Evolutionary conservation across 1,284 basidiomycete species (phyloP).

Genomic region (Inonotus obliquus): DNA sequence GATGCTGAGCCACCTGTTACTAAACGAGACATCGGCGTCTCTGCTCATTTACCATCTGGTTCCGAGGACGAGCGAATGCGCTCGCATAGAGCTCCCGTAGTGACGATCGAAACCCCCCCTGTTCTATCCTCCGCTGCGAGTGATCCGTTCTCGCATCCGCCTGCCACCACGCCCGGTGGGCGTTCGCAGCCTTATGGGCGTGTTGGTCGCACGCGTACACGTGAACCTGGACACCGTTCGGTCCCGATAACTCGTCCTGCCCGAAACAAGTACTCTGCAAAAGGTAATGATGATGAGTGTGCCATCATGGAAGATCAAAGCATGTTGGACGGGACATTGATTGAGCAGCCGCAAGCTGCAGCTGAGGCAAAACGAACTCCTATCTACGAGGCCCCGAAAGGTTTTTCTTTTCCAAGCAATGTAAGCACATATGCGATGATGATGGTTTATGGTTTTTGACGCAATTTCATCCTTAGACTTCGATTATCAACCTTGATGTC

Average conservation of each 20-base stretch:
- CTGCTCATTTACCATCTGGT: conserved; percentile 11
- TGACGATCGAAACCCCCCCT: background rate
- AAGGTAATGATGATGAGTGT: conserved; percentile 46
- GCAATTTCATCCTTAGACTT: conserved; percentile 20
- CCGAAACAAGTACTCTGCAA: conserved; percentile 60
- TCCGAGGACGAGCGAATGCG: conserved; percentile 13
- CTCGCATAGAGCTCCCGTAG: background rate
- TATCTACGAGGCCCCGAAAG: conserved; percentile 53
- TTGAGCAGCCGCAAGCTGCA: conserved; percentile 31
- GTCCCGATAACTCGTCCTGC: conserved; percentile 40
- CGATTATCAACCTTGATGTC: conserved; percentile 26
- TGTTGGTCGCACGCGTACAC: conserved; percentile 53
- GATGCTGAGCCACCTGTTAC: conserved; percentile 26
- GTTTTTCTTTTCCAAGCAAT: conserved; percentile 63
- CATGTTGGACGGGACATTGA: background rate
- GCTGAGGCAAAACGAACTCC: conserved; percentile 51
- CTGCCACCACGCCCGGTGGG: conserved; percentile 22
- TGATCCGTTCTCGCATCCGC: conserved; percentile 22
- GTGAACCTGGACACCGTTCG: conserved; percentile 35
- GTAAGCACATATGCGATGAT: conserved; percentile 34
- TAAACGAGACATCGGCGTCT: conserved; percentile 18
- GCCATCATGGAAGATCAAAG: conserved; percentile 33
- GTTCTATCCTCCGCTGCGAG: background rate
- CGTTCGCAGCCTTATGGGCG: conserved; percentile 51
- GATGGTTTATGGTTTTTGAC: background rate